These are phyloP conservation scores for Aspergillus hiratsukae DNA, from an alignment of 2,329 filamentous ascomycete genomes.

Conservation along the genomic window DNA sequence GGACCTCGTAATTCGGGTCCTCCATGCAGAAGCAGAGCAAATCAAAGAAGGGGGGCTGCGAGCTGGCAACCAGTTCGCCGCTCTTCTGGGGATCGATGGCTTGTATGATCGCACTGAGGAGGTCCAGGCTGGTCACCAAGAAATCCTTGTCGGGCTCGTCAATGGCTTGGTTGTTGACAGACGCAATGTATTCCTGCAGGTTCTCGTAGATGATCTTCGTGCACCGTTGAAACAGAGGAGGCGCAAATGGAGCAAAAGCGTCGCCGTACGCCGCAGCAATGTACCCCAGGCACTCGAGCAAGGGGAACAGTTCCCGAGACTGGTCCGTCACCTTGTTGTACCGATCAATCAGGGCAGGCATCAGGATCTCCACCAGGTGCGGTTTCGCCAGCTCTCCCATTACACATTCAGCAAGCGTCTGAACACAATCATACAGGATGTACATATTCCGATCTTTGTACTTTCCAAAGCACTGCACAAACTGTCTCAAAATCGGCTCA, in stretches of 20 bases:
- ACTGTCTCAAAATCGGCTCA: conserved; percentile 84
- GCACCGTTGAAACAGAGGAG: conserved; percentile 81
- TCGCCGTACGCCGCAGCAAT: conserved; percentile 81
- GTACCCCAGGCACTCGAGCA: conserved; percentile 95
- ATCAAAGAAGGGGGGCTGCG: conserved; percentile 83
- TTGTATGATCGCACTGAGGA: conserved; percentile 89
- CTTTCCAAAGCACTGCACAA: conserved; percentile 82
- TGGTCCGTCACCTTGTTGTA: conserved; percentile 86
- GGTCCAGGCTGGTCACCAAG: conserved; percentile 87
- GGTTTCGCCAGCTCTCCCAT: conserved; percentile 75
- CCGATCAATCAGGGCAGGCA: conserved; percentile 85
- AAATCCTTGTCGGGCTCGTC: conserved; percentile 95
- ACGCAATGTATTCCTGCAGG: conserved; percentile 71
- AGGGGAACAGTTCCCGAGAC: conserved; percentile 86
- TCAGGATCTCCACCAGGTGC: conserved; percentile 76
- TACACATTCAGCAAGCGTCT: conserved; percentile 90
- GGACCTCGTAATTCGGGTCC: conserved; percentile 83
- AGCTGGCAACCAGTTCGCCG: conserved; percentile 67
- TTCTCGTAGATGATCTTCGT: conserved; percentile 89
- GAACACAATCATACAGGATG: conserved; percentile 96
- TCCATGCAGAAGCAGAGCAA: conserved; percentile 89
- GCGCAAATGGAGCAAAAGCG: conserved; percentile 77
- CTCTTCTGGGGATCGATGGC: conserved; percentile 72
- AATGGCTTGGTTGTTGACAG: conserved; percentile 61
- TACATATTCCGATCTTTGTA: conserved; percentile 99